Evolutionary conservation across 2,329 filamentous ascomycete species (phyloP), one percentile per base, ranked within the genome.

Genomic region (Colletotrichum zoysiae): DNA sequence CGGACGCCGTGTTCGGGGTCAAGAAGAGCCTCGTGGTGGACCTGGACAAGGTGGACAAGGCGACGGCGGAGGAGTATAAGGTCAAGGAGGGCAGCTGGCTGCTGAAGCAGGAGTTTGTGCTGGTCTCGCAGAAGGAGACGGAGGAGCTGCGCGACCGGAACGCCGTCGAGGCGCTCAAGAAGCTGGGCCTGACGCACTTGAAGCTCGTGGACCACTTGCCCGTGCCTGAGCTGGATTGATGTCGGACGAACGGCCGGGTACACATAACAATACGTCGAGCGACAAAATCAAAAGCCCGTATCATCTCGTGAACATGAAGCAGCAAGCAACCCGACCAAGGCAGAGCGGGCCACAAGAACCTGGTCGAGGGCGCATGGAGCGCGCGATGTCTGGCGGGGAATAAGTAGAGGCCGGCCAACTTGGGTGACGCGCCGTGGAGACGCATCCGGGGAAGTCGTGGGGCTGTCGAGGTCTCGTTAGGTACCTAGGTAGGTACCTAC

Each of bases 1-100:
- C 92, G 0, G 94, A 97, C 78, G 93, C 93, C 0, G 94, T 97
- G 1, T 97, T 97, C 76, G 94, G 94, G 26, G 93, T 97, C 69
- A 97, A 97, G 80, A 87, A 94, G 78, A 93, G 91, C 38, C 84
- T 97, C 16, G 83, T 94, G n/a, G 86, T 94, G 18, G 91, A 93
- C 74, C 83, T 81, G 75, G 85, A 73, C 82, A 86, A 77, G 84
- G 89, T 75, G 61, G 84, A 82, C 81, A 85, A 79, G 44, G 85
- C 86, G 56, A 86, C 86, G 68, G 89, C 91, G 0, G 80, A 85
- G 74, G 84, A 89, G 76, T 93, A 95, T 78, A 86, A 84, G 20
- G 89, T 94, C 7, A 79, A 87, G 42, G 88, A 91, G 75, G 92
- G 89, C 11, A 87, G 84, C 30, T 89, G 89, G 79, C 76, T 94